Base-by-base conservation (phyloP, 768 basidiomycete genomes). In the Termitomyces sp. region DNA sequence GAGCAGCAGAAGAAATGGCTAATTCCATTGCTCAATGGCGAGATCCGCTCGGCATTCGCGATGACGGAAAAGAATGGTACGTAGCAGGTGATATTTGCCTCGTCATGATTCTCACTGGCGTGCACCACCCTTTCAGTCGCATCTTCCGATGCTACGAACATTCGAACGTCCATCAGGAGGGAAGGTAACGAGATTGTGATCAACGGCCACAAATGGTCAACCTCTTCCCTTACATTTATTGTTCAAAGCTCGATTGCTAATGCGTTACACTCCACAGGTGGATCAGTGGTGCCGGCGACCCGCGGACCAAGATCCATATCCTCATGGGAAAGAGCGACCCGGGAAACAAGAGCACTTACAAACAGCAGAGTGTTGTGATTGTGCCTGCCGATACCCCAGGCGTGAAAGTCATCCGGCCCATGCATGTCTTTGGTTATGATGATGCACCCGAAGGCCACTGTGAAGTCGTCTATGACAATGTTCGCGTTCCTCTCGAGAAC, bases 391-490 rank as follows among this genome's bases (percentile, higher is more conserved):
- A 93, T 70, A 70, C 90, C 0, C 87, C 89, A 54, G 97, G 97
- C 31, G 90, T 98, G 63, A 94, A 86, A 64, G 72, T 98, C 57
- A 81, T 98, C 63, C 86, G 97, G n/a, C 90, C 93, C 11, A 94
- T 98, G 92, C 81, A 84, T 48, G 94, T 98, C 45, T 90, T 97
- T 67, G 94, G 95, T 7, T 96, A 94, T 68, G 94, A 96, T 68
- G 94, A 96, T 71, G 95, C 96, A 5, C 94, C 95, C 0, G 95
- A 97, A 72, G 97, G 97, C 0, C 97, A 99, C 70, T 97, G 89
- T 68, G 97, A 99, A 76, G 83, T 99, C 57, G 84, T 91, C 62
- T 99, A 98, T 66, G 89, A 95, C 29, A 92, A 97, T 70, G 97
- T 98, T 32, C 86, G 92, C 38, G 89, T 99, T 17, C 94, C 94